A percentile compares a stretch with the other conserved stretches of the same genome.
Conservation (phyloP, 495 filamentous ascomycete genomes). For the Zalerion maritima region DNA sequence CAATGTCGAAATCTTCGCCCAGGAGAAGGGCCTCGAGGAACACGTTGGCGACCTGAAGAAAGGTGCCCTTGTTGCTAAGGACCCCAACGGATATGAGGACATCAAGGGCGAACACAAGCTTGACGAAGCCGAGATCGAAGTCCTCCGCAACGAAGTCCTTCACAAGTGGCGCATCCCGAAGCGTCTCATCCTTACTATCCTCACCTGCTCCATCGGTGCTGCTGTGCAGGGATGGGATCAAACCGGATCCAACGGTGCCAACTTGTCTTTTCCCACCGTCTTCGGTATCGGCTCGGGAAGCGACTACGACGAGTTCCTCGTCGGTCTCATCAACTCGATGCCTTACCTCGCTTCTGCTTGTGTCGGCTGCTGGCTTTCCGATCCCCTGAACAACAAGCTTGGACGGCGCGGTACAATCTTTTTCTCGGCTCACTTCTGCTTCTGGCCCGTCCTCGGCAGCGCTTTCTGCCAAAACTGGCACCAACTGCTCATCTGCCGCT, state of each 20-base stretch:
- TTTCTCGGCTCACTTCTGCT: conserved; percentile 46
- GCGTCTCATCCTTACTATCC: conserved; percentile 48
- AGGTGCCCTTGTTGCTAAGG: conserved; percentile 53
- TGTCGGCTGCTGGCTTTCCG: conserved; percentile 53
- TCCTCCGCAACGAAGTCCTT: conserved; percentile 39
- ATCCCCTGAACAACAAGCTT: conserved; percentile 51
- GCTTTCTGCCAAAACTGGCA: conserved; percentile 48
- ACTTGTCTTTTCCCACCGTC: conserved; percentile 43
- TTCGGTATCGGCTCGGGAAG: conserved; percentile 29
- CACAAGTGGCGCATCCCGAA: conserved; percentile 52
- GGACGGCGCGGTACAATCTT: conserved; percentile 60
- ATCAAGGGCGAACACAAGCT: conserved; percentile 36
- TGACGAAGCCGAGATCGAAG: conserved; percentile 34
- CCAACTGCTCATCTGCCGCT: conserved; percentile 45
- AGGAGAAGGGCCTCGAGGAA: conserved; percentile 33
- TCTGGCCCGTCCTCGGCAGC: conserved; percentile 48
- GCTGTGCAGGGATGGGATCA: conserved; percentile 65
- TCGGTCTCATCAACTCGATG: conserved; percentile 36
- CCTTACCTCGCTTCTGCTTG: conserved; percentile 29
- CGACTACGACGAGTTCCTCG: conserved; percentile 32
- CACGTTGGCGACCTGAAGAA: conserved; percentile 37
- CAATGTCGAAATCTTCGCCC: conserved; percentile 40
- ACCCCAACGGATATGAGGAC: conserved; percentile 36
- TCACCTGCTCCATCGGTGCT: conserved; percentile 58
- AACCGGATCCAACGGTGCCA: conserved; percentile 63